phyloP scores from a whole-genome alignment of 2,329 filamentous ascomycete species.

The Chaetomiaceae sp. region DNA sequence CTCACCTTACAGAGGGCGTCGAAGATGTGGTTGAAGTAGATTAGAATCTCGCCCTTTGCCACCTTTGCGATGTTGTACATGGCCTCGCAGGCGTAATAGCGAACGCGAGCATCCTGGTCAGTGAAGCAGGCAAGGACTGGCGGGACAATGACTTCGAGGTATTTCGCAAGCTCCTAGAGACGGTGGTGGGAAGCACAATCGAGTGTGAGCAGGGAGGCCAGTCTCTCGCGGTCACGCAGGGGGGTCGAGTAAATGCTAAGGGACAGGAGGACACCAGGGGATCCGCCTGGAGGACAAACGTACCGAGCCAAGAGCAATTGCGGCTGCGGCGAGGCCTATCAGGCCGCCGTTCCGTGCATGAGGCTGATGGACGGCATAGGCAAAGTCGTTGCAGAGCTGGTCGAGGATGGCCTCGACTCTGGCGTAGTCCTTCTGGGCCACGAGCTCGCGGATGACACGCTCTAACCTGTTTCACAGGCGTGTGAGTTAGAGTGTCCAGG shows the following conservation, averaged over 20 bases:
- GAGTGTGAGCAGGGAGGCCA: constrained; percentile 11
- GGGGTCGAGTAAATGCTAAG: not conserved
- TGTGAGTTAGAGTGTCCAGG: not conserved
- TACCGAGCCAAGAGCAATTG: constrained; percentile 90
- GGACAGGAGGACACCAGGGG: not conserved
- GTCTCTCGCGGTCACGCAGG: not conserved
- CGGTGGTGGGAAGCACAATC: constrained; percentile 2
- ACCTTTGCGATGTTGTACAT: constrained; percentile 99
- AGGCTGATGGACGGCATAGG: constrained; percentile 93
- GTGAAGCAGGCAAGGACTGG: constrained; percentile 96
- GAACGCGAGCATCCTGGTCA: constrained; percentile 93
- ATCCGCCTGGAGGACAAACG: constrained; percentile 34
- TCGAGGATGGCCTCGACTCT: constrained; percentile 84
- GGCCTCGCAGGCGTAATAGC: constrained; percentile 98
- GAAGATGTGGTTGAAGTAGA: constrained; percentile 98
- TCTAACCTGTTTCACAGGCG: constrained; percentile 62
- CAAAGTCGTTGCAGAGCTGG: constrained; percentile 95
- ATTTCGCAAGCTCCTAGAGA: constrained; percentile 77
- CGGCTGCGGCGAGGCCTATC: constrained; percentile 90
- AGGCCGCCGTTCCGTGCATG: constrained; percentile 94
- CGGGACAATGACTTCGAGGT: constrained; percentile 89
- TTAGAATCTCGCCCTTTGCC: constrained; percentile 91
- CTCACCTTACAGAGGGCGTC: constrained; percentile 91
- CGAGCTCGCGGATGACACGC: constrained; percentile 80
- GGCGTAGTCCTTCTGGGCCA: constrained; percentile 70